Evolutionary conservation across 2,329 filamentous ascomycete genomes (phyloP).

Genomic region (Grosmannia penicillata): DNA sequence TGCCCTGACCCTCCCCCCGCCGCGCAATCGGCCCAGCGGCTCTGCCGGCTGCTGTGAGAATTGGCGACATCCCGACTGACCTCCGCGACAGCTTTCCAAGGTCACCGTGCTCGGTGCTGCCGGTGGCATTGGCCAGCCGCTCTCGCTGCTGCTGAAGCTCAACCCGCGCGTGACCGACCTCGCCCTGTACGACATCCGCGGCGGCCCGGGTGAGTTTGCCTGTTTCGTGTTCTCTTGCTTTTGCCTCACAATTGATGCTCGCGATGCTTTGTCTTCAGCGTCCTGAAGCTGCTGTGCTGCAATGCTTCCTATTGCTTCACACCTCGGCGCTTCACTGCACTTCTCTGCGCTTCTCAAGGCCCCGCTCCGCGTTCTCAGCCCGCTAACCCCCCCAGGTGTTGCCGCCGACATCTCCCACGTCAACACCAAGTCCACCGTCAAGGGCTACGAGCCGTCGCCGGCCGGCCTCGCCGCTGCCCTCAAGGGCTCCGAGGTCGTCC

Average conservation of each 20-base stretch:
- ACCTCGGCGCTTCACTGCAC: too few species aligned
- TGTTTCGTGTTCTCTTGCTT: not conserved
- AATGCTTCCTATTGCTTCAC: too few species aligned
- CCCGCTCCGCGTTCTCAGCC: too few species aligned
- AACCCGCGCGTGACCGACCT: conserved; percentile 91
- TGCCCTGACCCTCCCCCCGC: conserved; percentile 1
- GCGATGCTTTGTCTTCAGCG: not conserved
- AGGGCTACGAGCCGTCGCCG: conserved; percentile 68
- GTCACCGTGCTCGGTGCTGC: conserved; percentile 92
- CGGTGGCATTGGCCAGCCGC: conserved; percentile 95
- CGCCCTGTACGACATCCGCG: conserved; percentile 93
- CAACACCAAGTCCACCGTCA: conserved; percentile 96
- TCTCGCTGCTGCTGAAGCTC: conserved; percentile 96
- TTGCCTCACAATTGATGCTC: not conserved
- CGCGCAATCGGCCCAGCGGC: conserved; percentile 7
- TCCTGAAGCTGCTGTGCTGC: too few species aligned
- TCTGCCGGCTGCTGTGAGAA: conserved; percentile 10
- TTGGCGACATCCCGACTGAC: conserved; percentile 4
- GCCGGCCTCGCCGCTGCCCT: conserved; percentile 65
- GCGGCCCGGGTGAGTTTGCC: conserved; percentile 62
- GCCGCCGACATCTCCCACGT: conserved; percentile 96
- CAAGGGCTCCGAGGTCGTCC: conserved; percentile 80
- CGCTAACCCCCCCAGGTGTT: conserved; percentile 56
- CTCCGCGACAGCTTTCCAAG: conserved; percentile 64
- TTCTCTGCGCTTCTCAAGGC: too few species aligned